Percentiles rank a stretch among this genome's conserved stretches.
These are phyloP conservation scores for Phaseolus coccineus DNA, from an alignment of 331 rosid genomes.

Conservation along the genomic window DNA sequence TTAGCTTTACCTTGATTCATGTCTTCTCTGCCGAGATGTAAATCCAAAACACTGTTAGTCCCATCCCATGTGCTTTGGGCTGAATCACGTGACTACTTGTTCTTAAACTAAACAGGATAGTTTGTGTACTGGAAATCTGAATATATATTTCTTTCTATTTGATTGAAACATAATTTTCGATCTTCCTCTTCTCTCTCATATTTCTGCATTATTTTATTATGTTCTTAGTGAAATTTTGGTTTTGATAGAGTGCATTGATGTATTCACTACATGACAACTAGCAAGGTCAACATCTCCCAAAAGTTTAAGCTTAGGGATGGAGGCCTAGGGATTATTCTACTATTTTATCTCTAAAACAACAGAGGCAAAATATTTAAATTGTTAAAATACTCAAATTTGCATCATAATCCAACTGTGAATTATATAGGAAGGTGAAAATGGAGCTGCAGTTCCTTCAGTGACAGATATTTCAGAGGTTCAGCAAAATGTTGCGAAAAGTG, in stretches of 20 bases:
- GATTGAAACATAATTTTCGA: neutral
- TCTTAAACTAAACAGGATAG: neutral
- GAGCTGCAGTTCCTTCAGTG: slow-evolving; percentile 66
- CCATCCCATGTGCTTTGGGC: neutral
- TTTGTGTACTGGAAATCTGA: slow-evolving; percentile 21
- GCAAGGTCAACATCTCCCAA: neutral
- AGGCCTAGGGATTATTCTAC: neutral
- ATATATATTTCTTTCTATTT: neutral
- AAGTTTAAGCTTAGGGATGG: slow-evolving; percentile 21
- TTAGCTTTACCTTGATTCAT: neutral
- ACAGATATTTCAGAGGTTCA: slow-evolving; percentile 65
- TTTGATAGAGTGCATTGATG: neutral
- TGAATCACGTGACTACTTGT: slow-evolving; percentile 12
- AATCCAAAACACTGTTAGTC: neutral
- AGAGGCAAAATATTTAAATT: slow-evolving; percentile 2
- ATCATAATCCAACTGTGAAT: slow-evolving; percentile 18
- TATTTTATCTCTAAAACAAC: slow-evolving; percentile 18
- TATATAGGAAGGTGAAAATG: slow-evolving; percentile 70
- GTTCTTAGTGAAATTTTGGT: slow-evolving; percentile 14
- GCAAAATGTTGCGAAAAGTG: slow-evolving; percentile 54
- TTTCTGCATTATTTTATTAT: slow-evolving; percentile 20
- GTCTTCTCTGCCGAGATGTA: neutral
- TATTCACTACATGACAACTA: slow-evolving; percentile 26
- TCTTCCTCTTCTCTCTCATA: neutral
- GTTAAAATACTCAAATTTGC: slow-evolving; percentile 21